Percentiles rank a stretch among this genome's conserved stretches.
phyloP scores from a whole-genome alignment of 177 flowering plant genomes.

The Vitis hybrid region DNA sequence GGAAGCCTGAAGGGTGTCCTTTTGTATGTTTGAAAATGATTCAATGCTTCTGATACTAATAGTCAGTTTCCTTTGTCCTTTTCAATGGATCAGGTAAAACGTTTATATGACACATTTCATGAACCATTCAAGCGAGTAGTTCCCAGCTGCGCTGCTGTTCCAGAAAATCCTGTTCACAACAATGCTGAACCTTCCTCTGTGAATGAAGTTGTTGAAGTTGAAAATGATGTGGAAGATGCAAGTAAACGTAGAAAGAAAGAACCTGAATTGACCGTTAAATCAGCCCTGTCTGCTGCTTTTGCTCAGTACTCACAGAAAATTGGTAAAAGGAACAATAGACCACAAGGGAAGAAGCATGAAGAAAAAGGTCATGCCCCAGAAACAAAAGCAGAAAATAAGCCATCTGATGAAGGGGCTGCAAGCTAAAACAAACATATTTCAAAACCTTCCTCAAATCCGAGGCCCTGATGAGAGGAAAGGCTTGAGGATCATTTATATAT shows the following conservation, averaged over 20 bases:
- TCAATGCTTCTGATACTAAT: neutral
- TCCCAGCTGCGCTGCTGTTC: constrained; percentile 36
- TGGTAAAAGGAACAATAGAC: constrained; percentile 28
- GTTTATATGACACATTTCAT: constrained; percentile 86
- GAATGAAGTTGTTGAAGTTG: constrained; percentile 31
- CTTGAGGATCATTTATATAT: neutral
- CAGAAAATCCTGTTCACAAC: constrained; percentile 35
- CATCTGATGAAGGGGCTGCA: constrained; percentile 7
- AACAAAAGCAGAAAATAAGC: constrained; percentile 13
- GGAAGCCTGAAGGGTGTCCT: neutral
- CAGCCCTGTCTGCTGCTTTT: constrained; percentile 76
- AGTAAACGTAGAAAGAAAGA: constrained; percentile 47
- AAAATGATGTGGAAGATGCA: constrained; percentile 28
- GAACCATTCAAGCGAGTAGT: constrained; percentile 86
- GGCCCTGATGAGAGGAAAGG: neutral
- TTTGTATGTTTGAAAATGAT: neutral
- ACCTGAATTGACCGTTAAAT: constrained; percentile 51
- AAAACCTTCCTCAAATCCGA: neutral
- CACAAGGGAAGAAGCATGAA: constrained; percentile 19
- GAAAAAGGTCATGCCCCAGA: constrained; percentile 19
- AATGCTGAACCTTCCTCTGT: constrained; percentile 23
- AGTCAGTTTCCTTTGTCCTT: neutral
- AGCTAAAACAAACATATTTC: constrained; percentile 7
- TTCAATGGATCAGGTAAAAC: constrained; percentile 57
- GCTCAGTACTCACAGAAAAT: constrained; percentile 62